These are phyloP conservation scores for Phialophora tarda DNA, from an alignment of 2,329 filamentous ascomycete species.

Conservation along the genomic window DNA sequence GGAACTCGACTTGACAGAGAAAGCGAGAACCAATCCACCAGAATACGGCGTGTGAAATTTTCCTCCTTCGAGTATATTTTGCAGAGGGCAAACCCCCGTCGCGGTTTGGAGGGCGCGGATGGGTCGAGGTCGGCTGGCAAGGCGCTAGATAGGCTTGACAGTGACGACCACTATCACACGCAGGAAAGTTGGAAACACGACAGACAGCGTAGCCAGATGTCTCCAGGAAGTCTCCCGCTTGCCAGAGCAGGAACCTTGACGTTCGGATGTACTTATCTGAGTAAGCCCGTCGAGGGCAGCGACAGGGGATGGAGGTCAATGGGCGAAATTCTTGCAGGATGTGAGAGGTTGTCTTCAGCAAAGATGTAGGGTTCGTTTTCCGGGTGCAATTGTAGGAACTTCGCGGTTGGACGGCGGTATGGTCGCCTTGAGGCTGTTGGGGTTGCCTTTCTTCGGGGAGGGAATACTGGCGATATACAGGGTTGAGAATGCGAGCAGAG, in stretches of 20 bases:
- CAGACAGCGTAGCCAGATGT: not conserved
- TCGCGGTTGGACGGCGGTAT: not conserved
- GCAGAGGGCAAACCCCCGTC: not conserved
- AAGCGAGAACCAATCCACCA: not conserved
- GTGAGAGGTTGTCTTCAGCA: constrained; percentile 2
- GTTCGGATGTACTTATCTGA: constrained; percentile 20
- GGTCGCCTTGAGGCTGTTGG: constrained; percentile 19
- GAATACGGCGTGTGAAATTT: not conserved
- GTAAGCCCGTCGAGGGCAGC: constrained; percentile 28
- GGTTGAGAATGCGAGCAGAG: constrained; percentile 34
- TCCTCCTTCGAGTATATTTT: constrained; percentile 9
- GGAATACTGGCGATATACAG: constrained; percentile 33
- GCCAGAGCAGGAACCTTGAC: constrained; percentile 9
- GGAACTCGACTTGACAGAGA: not conserved
- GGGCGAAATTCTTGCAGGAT: not conserved
- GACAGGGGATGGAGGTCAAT: constrained; percentile 11
- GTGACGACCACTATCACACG: not conserved
- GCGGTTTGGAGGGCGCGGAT: not conserved
- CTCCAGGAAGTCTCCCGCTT: constrained; percentile 5
- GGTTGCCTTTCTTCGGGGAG: constrained; percentile 13
- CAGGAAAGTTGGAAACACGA: not conserved
- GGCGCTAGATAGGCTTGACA: not conserved
- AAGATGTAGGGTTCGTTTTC: not conserved
- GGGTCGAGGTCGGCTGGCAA: not conserved
- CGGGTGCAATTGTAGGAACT: not conserved